Conservation (phyloP, 805 yeast species). For the Sporopachydermia quercuum region DNA sequence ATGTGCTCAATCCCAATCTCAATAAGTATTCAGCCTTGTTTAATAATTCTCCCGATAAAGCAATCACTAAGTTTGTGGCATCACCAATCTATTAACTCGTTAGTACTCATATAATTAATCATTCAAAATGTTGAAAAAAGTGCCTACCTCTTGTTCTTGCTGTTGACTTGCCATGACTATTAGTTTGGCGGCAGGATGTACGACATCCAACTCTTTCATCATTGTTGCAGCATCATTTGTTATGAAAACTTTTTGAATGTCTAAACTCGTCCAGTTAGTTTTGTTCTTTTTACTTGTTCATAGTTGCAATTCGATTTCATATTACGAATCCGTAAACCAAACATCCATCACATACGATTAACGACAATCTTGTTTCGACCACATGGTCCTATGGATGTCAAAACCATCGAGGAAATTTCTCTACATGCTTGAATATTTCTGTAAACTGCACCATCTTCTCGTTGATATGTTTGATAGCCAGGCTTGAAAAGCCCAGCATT, state of each 20-base stretch:
- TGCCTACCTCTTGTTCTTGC: conserved; percentile 61
- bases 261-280: not conserved
- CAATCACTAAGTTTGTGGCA: conserved; percentile 80
- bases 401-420: conserved; percentile 81
- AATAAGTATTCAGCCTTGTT: conserved; percentile 76
- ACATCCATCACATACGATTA: conserved; percentile 25
- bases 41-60: conserved; percentile 85
- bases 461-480: conserved; percentile 77
- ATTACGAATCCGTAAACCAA: not conserved
- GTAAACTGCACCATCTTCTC: conserved; percentile 87
- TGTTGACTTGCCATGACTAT: conserved; percentile 94
- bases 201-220: conserved; percentile 81
- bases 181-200: conserved; percentile 94
- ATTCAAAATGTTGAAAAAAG: conserved; percentile 1
- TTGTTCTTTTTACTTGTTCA: not conserved
- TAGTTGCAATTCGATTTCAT: not conserved
- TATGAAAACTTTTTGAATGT: conserved; percentile 67
- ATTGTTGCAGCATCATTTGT: conserved; percentile 98
- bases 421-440: conserved; percentile 90
- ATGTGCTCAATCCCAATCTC: conserved; percentile 73
- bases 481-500: conserved; percentile 88
- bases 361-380: conserved; percentile 95
- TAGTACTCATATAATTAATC: not conserved
- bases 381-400: conserved; percentile 94
- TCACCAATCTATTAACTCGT: conserved; percentile 56